These are phyloP conservation scores for Groenewaldozyma sp. DNA, from an alignment of 1,139 yeast species.

Conservation along the genomic window DNA sequence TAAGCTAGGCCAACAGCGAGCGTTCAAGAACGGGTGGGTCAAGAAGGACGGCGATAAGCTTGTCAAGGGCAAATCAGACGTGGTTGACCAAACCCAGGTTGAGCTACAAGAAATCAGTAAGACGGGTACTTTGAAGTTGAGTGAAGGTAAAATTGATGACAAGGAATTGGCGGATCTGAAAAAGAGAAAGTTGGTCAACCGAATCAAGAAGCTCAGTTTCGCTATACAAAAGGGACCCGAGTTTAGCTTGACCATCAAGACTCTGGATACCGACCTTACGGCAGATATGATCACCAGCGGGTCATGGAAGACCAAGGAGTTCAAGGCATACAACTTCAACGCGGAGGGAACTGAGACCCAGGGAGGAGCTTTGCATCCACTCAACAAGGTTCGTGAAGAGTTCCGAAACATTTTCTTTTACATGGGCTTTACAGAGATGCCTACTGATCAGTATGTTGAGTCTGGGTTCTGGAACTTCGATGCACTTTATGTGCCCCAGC, in stretches of 20 bases:
- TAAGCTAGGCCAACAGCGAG: conserved; percentile 91
- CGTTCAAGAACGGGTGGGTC: conserved; percentile 98
- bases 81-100: conserved; percentile 58
- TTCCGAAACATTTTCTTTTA: conserved; percentile 95
- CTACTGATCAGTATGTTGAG: conserved; percentile 95
- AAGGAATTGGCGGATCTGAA: conserved; percentile 78
- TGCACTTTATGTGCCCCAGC: conserved; percentile 93
- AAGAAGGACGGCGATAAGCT: conserved; percentile 76
- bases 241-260: conserved; percentile 71
- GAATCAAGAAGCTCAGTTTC: conserved; percentile 70
- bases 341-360: conserved; percentile 85
- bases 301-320: conserved; percentile 72
- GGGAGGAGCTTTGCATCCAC: conserved; percentile 93
- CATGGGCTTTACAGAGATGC: conserved; percentile 98
- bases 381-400: conserved; percentile 93
- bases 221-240: conserved; percentile 70
- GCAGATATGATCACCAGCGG: conserved; percentile 76
- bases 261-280: conserved; percentile 87
- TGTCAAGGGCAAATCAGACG: conserved; percentile 43
- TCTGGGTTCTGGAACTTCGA: conserved; percentile 99
- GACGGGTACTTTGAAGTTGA: conserved; percentile 46
- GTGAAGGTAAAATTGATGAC: no score
- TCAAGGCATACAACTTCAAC: conserved; percentile 92
- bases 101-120: conserved; percentile 51
- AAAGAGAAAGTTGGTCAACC: conserved; percentile 77